A percentile compares a stretch with the other conserved stretches of the same genome.
Conservation (phyloP, 805 yeast species). For the Zygoascus biomembranicola region DNA sequence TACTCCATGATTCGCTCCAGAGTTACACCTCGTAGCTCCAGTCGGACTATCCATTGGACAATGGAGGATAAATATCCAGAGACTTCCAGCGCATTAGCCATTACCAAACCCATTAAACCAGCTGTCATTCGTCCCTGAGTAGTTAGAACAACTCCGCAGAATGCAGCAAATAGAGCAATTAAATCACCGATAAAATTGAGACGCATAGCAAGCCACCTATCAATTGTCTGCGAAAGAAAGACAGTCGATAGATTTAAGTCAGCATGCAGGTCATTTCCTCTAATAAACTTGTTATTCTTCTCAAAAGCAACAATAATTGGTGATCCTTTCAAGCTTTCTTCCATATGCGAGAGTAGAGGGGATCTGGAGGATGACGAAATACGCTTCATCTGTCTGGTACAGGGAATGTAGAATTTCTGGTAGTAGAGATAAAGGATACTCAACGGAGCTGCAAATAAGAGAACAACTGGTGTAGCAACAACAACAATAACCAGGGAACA, state of each 20-base stretch:
- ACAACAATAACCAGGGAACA: conserved; percentile 65
- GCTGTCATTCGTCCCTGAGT: conserved; percentile 50
- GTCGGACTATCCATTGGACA: conserved; percentile 86
- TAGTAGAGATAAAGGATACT: conserved; percentile 56
- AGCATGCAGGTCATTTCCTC: conserved; percentile 36
- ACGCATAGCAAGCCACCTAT: conserved; percentile 89
- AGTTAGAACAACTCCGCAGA: conserved; percentile 54
- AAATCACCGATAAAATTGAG: conserved; percentile 77
- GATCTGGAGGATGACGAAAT: conserved; percentile 58
- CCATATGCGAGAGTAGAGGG: conserved; percentile 76
- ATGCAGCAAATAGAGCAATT: conserved; percentile 71
- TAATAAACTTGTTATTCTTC: conserved; percentile 54
- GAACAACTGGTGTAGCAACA: conserved; percentile 79
- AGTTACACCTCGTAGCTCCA: conserved; percentile 86
- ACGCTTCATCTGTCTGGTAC: conserved; percentile 74
- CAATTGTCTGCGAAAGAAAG: conserved; percentile 74
- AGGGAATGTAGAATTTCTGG: conserved; percentile 59
- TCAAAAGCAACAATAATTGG: conserved; percentile 70
- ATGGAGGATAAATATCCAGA: conserved; percentile 86
- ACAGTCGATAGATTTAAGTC: conserved; percentile 75
- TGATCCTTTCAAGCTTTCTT: conserved; percentile 71
- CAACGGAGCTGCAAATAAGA: conserved; percentile 65
- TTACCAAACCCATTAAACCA: conserved; percentile 83
- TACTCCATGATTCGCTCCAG: conserved; percentile 48
- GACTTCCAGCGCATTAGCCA: conserved; percentile 76